A percentile compares a stretch with the other conserved stretches of the same genome.
phyloP scores from a whole-genome alignment of 169 alveolate genomes.

The Eimeria mitis region DNA sequence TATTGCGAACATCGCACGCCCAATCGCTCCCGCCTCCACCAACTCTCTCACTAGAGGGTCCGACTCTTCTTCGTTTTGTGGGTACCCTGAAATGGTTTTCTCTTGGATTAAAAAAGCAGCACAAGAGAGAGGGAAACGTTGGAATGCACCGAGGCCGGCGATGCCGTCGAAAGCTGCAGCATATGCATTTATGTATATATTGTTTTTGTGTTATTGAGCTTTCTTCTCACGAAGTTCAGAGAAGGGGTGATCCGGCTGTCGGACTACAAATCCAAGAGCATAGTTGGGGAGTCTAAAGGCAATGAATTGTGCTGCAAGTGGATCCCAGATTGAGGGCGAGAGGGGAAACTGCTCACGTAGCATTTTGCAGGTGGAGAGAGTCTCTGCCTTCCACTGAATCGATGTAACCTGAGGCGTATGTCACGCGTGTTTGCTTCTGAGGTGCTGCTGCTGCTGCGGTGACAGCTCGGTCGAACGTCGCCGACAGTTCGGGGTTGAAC shows the following conservation, averaged over 20 bases:
- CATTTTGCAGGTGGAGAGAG: slow-evolving; percentile 12
- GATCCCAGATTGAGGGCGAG: not conserved
- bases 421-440: slow-evolving; percentile 12
- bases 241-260: slow-evolving; percentile 52
- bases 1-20: slow-evolving; percentile 1
- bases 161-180: slow-evolving; percentile 68
- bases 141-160: slow-evolving; percentile 40
- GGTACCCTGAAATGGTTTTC: not conserved
- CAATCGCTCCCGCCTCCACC: slow-evolving; percentile 11
- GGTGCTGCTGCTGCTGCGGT: not conserved
- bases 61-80: not conserved
- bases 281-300: not conserved
- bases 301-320: not conserved
- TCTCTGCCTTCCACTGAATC: slow-evolving; percentile 29
- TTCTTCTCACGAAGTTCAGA: slow-evolving; percentile 52
- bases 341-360: not conserved
- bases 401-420: slow-evolving; percentile 52
- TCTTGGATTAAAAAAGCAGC: not conserved
- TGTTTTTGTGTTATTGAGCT: not conserved
- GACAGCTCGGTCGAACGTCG: not conserved
- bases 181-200: not conserved
- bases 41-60: not conserved
- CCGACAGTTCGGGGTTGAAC: slow-evolving; percentile 49
- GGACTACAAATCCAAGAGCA: slow-evolving; percentile 22
- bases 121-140: not conserved